Evolutionary conservation across 768 basidiomycete genomes (phyloP), one percentile per base, ranked within the genome.

Genomic region (Russula vinacea): DNA sequence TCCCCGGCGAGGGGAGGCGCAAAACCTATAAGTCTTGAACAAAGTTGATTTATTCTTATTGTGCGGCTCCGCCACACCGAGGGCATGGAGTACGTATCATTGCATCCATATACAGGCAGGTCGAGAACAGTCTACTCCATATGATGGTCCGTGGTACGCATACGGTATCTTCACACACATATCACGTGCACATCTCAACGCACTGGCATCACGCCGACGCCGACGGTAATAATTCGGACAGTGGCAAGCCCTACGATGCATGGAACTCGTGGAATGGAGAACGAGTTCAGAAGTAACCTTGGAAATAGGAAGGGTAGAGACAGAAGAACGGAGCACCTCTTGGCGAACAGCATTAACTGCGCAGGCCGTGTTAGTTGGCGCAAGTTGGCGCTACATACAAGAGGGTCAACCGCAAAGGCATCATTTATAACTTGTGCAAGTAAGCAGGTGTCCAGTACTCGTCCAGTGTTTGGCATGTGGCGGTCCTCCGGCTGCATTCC

Each of bases 271-370:
- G 5, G 17, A 47, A 49, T 37, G 24, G 24, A 13, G 33, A 22
- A 52, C 16, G n/a, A 14, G 33, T 44, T 47, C 10, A 47, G 45
- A 9, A 2, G n/a, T 29, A 37, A 13, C 33, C 39, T 26, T 17
- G 6, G n/a, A 8, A 35, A 53, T 16, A 26, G 14, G 26, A 16
- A 35, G 4, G 5, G 35, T 58, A 24, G n/a, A 16, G 39, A 26
- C 2, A 2, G 44, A 13, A 47, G 53, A 32, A 29, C 29, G 22
- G 17, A 32, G 17, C 1, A 5, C 24, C 7, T 24, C 24, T 24
- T n/a, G 13, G 24, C 51, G 42, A 63, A 47, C 57, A 24, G 62
- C 62, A 26, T 53, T 45, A 63, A 53, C 42, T 39, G 62, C 62
- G 62, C 62, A 63, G 42, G 24, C 8, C 2, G 6, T 45, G 16